Evolutionary conservation across 768 basidiomycete species (phyloP).

Genomic region (Russula emetica): DNA sequence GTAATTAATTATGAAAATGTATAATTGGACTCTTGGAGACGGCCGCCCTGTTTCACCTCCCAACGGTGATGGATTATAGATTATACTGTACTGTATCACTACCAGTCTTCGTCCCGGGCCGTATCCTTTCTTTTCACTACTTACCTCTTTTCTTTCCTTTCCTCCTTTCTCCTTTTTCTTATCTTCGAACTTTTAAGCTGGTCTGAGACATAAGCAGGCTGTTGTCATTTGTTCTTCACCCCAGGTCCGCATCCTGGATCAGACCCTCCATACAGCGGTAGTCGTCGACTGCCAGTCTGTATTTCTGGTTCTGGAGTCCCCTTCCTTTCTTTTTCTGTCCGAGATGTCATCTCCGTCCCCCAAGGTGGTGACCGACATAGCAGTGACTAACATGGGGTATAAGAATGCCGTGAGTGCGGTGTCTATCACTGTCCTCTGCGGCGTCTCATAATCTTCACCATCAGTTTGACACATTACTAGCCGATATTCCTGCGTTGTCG

Average conservation of each 20-base stretch:
- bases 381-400: background rate
- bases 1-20: background rate
- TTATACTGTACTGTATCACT: background rate
- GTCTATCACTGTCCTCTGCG: background rate
- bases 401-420: conserved; percentile 10
- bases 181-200: conserved; percentile 9
- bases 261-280: background rate
- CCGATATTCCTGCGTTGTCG: conserved; percentile 33
- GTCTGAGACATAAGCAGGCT: conserved; percentile 23
- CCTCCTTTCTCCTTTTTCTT: background rate
- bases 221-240: background rate
- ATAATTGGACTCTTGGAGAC: conserved; percentile 4
- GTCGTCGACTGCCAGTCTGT: background rate
- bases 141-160: background rate
- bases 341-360: conserved; percentile 6
- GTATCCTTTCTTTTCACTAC: background rate
- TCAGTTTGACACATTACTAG: conserved; percentile 29
- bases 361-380: background rate
- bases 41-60: background rate
- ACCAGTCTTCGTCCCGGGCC: background rate
- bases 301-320: conserved; percentile 1
- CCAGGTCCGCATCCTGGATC: conserved; percentile 14
- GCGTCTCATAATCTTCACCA: background rate
- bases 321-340: background rate
- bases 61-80: conserved; percentile 6